Evolutionary conservation across 495 filamentous ascomycete species (phyloP).

Genomic region (Monascus purpureus): DNA sequence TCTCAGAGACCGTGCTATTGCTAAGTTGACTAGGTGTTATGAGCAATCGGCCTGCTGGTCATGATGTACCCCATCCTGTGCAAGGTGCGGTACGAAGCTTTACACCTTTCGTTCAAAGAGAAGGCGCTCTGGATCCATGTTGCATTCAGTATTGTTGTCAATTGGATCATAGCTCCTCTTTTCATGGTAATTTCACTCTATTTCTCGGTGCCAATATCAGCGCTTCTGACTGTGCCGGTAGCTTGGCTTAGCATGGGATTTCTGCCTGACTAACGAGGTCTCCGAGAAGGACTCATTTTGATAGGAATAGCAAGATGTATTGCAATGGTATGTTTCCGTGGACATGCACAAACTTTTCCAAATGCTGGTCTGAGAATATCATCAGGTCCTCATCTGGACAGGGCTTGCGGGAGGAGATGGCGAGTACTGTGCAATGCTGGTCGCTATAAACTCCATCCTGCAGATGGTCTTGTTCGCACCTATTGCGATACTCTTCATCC

Average conservation of each 20-base stretch:
- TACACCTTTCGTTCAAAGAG: slow-evolving; percentile 46
- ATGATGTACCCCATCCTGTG: slow-evolving; percentile 88
- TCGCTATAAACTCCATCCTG: slow-evolving; percentile 75
- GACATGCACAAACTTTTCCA: not conserved
- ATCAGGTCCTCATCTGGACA: slow-evolving; percentile 63
- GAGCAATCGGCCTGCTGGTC: slow-evolving; percentile 56
- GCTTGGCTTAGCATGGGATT: slow-evolving; percentile 65
- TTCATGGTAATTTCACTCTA: slow-evolving; percentile 45
- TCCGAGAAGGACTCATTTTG: slow-evolving; percentile 61
- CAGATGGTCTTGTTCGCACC: slow-evolving; percentile 84
- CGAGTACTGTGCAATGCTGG: slow-evolving; percentile 84
- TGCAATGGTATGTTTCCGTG: not conserved
- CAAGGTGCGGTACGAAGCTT: slow-evolving; percentile 59
- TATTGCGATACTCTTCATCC: slow-evolving; percentile 63
- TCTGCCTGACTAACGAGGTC: slow-evolving; percentile 55
- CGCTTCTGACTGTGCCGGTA: slow-evolving; percentile 11
- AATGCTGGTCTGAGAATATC: not conserved
- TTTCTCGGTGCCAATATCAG: not conserved
- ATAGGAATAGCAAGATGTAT: slow-evolving; percentile 65
- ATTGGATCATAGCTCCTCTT: slow-evolving; percentile 68
- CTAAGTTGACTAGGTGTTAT: not conserved
- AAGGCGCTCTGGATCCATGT: slow-evolving; percentile 57
- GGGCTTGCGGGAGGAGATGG: slow-evolving; percentile 61
- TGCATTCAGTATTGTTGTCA: slow-evolving; percentile 52
- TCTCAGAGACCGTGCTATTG: not conserved